Percentiles rank a stretch among this genome's conserved stretches.
These are phyloP conservation scores for Hepatocystis sp. DNA, from an alignment of 169 alveolate species.

Conservation along the genomic window DNA sequence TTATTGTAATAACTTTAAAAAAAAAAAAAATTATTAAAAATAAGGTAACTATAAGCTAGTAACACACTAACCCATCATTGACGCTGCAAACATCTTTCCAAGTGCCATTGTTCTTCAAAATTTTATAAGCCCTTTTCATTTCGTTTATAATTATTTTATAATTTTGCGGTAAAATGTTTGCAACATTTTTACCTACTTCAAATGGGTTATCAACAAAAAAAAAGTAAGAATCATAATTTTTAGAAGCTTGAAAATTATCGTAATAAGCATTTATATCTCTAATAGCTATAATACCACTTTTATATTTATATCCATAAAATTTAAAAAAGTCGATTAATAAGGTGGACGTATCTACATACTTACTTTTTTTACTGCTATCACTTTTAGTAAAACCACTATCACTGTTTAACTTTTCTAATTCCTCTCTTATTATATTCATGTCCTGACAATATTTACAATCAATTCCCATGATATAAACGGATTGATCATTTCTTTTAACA, in stretches of 20 bases:
- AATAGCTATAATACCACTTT: conserved; percentile 76
- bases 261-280: conserved; percentile 78
- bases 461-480: conserved; percentile 83
- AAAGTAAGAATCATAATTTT: conserved; percentile 44
- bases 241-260: conserved; percentile 36
- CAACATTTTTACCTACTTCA: conserved; percentile 87
- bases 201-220: conserved; percentile 87
- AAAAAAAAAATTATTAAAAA: too few relatives aligned
- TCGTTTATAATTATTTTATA: conserved; percentile 68
- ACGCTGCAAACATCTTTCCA: conserved; percentile 69
- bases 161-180: conserved; percentile 78
- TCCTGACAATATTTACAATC: conserved; percentile 84
- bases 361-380: background rate
- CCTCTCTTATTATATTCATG: conserved; percentile 74
- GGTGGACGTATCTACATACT: conserved; percentile 27
- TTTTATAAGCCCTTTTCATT: conserved; percentile 71
- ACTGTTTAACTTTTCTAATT: conserved; percentile 52
- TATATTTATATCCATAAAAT: conserved; percentile 75
- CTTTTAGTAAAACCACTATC: background rate
- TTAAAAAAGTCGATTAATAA: conserved; percentile 60
- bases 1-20: too few relatives aligned
- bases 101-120: conserved; percentile 66
- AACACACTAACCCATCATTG: too few relatives aligned
- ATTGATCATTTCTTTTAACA: conserved; percentile 80
- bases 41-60: too few relatives aligned